Evolutionary conservation across 306 rosid species (phyloP).

Genomic region (Styphnolobium japonicum): DNA sequence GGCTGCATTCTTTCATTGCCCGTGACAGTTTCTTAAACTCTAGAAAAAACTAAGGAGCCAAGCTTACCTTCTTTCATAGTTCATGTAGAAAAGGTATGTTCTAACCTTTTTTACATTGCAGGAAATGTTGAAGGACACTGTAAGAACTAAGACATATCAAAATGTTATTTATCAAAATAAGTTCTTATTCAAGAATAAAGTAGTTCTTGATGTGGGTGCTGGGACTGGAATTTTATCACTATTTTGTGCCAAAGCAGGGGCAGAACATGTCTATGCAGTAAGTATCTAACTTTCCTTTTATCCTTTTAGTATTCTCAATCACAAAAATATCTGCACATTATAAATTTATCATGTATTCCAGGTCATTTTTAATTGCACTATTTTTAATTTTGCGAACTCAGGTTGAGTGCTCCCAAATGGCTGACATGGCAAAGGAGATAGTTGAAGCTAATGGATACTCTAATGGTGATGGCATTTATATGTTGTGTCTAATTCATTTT

Average conservation of each 20-base stretch:
- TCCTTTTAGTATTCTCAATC: not conserved
- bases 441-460: constrained; percentile 83
- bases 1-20: not conserved
- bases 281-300: not conserved
- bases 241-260: constrained; percentile 97
- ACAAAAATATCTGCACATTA: not conserved
- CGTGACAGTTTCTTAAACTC: not conserved
- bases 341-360: not conserved
- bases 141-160: constrained; percentile 93
- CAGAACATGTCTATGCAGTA: constrained; percentile 92
- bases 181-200: constrained; percentile 76
- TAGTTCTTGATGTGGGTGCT: constrained; percentile 99
- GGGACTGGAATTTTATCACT: constrained; percentile 97
- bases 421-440: constrained; percentile 93
- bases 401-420: constrained; percentile 99
- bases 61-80: not conserved
- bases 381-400: constrained; percentile 24
- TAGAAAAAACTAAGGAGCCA: not conserved
- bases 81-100: not conserved
- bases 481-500: not conserved
- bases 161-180: constrained; percentile 93
- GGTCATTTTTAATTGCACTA: not conserved
- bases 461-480: constrained; percentile 49
- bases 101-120: constrained; percentile 36
- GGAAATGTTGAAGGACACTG: constrained; percentile 98